phyloP scores from a whole-genome alignment of 1,139 yeast genomes.

The Spencermartinsiella ligniputridi region DNA sequence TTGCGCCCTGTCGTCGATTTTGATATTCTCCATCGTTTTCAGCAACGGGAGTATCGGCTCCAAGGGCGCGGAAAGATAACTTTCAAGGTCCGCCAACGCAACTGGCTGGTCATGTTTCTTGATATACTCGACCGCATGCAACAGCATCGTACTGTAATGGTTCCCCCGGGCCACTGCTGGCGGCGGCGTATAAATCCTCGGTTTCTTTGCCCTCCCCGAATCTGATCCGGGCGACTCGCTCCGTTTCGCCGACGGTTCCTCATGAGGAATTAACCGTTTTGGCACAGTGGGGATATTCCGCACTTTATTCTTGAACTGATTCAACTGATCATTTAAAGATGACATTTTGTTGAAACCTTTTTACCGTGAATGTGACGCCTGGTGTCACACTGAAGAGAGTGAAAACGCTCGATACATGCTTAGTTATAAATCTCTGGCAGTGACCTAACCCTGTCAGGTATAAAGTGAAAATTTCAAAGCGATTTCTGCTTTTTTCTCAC shows the following conservation, averaged over 20 bases:
- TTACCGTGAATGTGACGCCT: too few species aligned
- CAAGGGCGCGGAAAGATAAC: slow-evolving; percentile 46
- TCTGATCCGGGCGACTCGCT: slow-evolving; percentile 11
- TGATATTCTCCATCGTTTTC: slow-evolving; percentile 69
- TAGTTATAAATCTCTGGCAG: too few species aligned
- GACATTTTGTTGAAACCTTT: too few species aligned
- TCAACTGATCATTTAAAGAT: slow-evolving; percentile 42
- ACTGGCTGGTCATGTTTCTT: slow-evolving; percentile 68
- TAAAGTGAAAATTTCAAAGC: neutral
- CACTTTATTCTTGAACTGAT: slow-evolving; percentile 57
- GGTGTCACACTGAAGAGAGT: too few species aligned
- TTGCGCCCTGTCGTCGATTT: slow-evolving; percentile 38
- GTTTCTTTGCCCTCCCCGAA: slow-evolving; percentile 28
- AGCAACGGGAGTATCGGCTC: slow-evolving; percentile 57
- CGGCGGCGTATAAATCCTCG: slow-evolving; percentile 34
- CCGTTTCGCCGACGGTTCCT: slow-evolving; percentile 18
- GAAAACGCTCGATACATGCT: too few species aligned
- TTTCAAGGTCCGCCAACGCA: slow-evolving; percentile 54
- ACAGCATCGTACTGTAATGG: slow-evolving; percentile 74
- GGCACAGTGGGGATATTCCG: slow-evolving; percentile 51
- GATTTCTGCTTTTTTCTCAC: neutral
- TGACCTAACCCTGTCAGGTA: too few species aligned
- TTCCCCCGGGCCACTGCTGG: slow-evolving; percentile 43
- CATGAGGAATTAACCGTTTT: slow-evolving; percentile 29
- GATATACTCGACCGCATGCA: slow-evolving; percentile 85